Evolutionary conservation across 1,284 basidiomycete species (phyloP), one percentile per base, ranked within the genome.

Genomic region (Ustilago lituana): DNA sequence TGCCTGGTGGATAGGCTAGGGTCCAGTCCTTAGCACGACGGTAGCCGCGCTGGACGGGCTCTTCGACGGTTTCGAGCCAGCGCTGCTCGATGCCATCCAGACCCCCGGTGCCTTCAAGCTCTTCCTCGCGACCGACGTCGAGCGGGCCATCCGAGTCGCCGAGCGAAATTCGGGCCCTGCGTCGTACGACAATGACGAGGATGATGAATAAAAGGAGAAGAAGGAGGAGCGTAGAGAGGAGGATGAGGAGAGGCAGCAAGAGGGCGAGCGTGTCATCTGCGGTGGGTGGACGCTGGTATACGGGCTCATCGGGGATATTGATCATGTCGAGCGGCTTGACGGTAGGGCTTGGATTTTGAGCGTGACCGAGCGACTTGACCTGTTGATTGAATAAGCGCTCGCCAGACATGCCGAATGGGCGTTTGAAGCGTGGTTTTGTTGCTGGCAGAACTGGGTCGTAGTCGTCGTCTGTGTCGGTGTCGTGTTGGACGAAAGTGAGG

Each of bases 201-300:
- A 80, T 64, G 52, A 72, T 69, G 46, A 81, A 74, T 41, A 77
- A 56, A 4, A 79, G 54, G 3, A 80, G 88, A 40, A 98, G 89
- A 82, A 98, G 91, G 59, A 98, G 88, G 72, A 98, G 90, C 1
- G 93, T 94, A 29, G 91, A 90, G 45, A 97, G 87, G 41, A 98
- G 88, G 74, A 96, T 88, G 77, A 91, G 87, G 65, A 92, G 87
- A 20, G 89, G 81, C 1, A 80, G 66, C 11, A 77, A 62, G 17
- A 82, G 66, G n/a, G 72, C 60, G 10, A 82, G 56, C 12, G 69
- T 72, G 31, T 72, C 69, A 35, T 68, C 69, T 31, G 62, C 46
- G 10, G 62, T 43, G 11, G 53, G 61, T 41, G 69, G 69, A 35
- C 69, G 55, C 22, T 54, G 59, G 24, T 72, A 72, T 40, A 64